Conservation (phyloP, 306 rosid species). For the Neltuma alba region DNA sequence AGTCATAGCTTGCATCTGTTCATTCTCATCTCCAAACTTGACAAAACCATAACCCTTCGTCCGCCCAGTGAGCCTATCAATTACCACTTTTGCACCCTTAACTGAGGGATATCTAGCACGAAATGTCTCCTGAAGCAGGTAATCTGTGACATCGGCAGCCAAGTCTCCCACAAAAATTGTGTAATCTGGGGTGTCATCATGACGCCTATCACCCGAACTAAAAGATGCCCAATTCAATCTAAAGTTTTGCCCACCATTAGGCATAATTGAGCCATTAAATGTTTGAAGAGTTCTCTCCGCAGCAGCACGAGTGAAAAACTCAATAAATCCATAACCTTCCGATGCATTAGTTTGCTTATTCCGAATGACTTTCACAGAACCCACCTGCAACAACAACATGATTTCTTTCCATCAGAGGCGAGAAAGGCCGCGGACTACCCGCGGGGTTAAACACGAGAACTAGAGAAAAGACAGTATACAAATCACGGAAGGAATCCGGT, state of each 20-base stretch:
- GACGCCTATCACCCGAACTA: slow-evolving; percentile 81
- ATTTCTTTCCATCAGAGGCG: neutral
- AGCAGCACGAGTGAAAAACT: slow-evolving; percentile 67
- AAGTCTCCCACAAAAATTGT: slow-evolving; percentile 94
- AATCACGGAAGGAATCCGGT: neutral
- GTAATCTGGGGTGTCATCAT: slow-evolving; percentile 80
- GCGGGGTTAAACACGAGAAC: neutral
- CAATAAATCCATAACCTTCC: slow-evolving; percentile 93
- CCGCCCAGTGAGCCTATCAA: slow-evolving; percentile 90
- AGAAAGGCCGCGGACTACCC: neutral
- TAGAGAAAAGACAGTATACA: neutral
- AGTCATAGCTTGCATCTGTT: slow-evolving; percentile 80
- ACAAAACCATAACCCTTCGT: slow-evolving; percentile 98
- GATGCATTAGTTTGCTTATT: slow-evolving; percentile 82
- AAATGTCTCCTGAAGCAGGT: slow-evolving; percentile 68
- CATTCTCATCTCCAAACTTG: slow-evolving; percentile 84
- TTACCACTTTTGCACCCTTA: slow-evolving; percentile 94
- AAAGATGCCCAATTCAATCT: slow-evolving; percentile 95
- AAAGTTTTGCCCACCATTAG: slow-evolving; percentile 79
- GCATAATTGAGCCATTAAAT: slow-evolving; percentile 84
- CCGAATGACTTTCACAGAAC: slow-evolving; percentile 76
- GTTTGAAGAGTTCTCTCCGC: slow-evolving; percentile 84
- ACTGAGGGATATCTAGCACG: slow-evolving; percentile 59
- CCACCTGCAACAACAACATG: slow-evolving; percentile 51
- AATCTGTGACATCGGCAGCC: slow-evolving; percentile 90